These are phyloP conservation scores for Leishmania amazonensis DNA, from an alignment of 208 protist genomes.

Conservation along the genomic window DNA sequence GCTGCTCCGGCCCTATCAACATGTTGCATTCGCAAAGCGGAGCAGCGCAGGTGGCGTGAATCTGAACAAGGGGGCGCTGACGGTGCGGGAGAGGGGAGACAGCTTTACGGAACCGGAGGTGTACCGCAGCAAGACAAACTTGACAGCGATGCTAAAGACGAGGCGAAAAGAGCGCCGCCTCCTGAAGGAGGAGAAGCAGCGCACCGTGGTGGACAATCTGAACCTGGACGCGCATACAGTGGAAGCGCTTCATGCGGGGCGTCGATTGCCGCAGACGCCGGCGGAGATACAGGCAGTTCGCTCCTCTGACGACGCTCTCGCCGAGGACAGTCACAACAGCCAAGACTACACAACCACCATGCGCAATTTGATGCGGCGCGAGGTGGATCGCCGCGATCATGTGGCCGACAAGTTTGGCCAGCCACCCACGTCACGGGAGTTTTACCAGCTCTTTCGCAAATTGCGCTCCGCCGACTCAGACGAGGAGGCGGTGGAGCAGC, in stretches of 20 bases:
- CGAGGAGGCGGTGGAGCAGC: slow-evolving; percentile 49
- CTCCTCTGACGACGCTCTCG: slow-evolving; percentile 40
- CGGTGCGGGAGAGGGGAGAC: slow-evolving; percentile 57
- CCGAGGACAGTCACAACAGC: not conserved
- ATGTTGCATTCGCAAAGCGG: slow-evolving; percentile 37
- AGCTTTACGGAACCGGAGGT: slow-evolving; percentile 73
- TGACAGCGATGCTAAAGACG: slow-evolving; percentile 64
- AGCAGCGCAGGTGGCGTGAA: slow-evolving; percentile 48
- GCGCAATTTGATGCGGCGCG: slow-evolving; percentile 58
- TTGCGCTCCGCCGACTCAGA: slow-evolving; percentile 63
- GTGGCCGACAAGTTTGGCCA: slow-evolving; percentile 79
- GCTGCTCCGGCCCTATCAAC: slow-evolving; percentile 32
- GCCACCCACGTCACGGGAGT: slow-evolving; percentile 73
- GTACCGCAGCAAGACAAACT: slow-evolving; percentile 67
- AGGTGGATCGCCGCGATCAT: slow-evolving; percentile 71
- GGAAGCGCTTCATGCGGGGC: slow-evolving; percentile 40
- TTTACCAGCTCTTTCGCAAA: slow-evolving; percentile 58
- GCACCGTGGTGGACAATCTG: slow-evolving; percentile 32
- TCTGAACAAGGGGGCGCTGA: slow-evolving; percentile 60
- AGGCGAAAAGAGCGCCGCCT: slow-evolving; percentile 45
- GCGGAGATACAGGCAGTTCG: slow-evolving; percentile 40
- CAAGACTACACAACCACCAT: slow-evolving; percentile 41
- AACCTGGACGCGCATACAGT: slow-evolving; percentile 42
- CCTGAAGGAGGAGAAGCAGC: slow-evolving; percentile 41
- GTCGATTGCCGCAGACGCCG: slow-evolving; percentile 26